phyloP scores from a whole-genome alignment of 768 basidiomycete genomes.

The Amanita exitialis region DNA sequence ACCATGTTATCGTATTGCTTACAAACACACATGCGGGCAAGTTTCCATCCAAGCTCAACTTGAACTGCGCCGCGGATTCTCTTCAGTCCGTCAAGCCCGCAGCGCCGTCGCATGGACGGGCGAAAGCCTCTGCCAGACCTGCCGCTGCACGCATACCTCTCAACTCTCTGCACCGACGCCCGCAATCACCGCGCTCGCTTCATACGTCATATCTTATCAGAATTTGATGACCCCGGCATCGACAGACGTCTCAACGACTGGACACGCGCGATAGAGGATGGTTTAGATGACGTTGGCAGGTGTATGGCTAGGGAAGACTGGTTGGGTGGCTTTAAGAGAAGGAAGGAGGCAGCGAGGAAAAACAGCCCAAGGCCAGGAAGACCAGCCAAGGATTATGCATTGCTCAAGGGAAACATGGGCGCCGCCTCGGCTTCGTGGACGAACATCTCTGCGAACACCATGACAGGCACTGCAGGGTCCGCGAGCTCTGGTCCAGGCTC shows the following conservation, averaged over 20 bases:
- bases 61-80: neutral
- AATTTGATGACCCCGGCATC: constrained; percentile 21
- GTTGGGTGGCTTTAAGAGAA: constrained; percentile 33
- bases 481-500: neutral
- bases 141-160: constrained; percentile 14
- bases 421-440: constrained; percentile 2
- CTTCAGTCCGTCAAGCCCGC: neutral
- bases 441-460: neutral
- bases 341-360: constrained; percentile 15
- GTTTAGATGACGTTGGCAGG: constrained; percentile 34
- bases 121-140: constrained; percentile 23
- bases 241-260: constrained; percentile 28
- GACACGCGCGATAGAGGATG: constrained; percentile 34
- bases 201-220: constrained; percentile 29
- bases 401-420: neutral
- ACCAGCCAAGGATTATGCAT: constrained; percentile 1
- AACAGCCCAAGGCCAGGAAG: constrained; percentile 8
- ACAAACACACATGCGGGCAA: too few species aligned
- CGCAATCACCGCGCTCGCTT: constrained; percentile 29
- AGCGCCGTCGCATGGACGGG: neutral
- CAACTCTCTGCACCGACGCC: constrained; percentile 28
- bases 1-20: too few species aligned
- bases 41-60: too few species aligned
- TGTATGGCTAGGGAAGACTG: constrained; percentile 32
- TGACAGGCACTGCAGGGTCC: neutral